Evolutionary conservation across 2,329 filamentous ascomycete species (phyloP), one percentile per base, ranked within the genome.

Genomic region (Teratosphaeria nubilosa): DNA sequence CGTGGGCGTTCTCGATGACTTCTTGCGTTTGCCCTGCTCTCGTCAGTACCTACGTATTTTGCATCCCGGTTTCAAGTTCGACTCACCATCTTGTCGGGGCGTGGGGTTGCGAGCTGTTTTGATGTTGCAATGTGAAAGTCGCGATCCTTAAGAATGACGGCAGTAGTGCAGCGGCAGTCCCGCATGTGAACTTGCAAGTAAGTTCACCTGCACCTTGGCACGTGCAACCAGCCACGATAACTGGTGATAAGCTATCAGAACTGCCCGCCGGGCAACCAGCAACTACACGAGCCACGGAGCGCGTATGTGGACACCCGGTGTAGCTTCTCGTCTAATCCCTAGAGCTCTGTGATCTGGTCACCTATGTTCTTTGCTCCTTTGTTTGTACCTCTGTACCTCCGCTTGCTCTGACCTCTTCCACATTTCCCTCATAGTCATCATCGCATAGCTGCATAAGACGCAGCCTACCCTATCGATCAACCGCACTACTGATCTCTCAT

Each of bases 1-100:
- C 72, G 85, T 82, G 16, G 89, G 89, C 78, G 91, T 91, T 70
- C 85, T 82, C 56, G 90, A 87, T 27, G 88, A 88, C 82, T 83
- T 84, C 78, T 95, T 96, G 74, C 92, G 89, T 81, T 96, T 96
- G 62, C 92, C 92, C 92, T 59, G 51, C 6, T 13, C 51, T 5
- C 9, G 41, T 48, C 41, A 48, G 4, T 13, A 11, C n/a, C n/a
- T n/a, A n/a, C n/a, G n/a, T n/a, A n/a, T n/a, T n/a, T n/a, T n/a
- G n/a, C n/a, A n/a, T n/a, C n/a, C n/a, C n/a, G n/a, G n/a, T n/a
- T n/a, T n/a, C n/a, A n/a, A 4, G 27, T 30, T 4, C 16, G 5
- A 48, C 41, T 48, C 41, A 48, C 41, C 41, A 48, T 48, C 6
- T 48, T 22, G n/a, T 48, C 20, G n/a, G 22, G 5, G 16, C 20